Percentiles rank a stretch among this genome's conserved stretches.
phyloP scores from a whole-genome alignment of 148 eudicot species.

The Arbutus unedo region DNA sequence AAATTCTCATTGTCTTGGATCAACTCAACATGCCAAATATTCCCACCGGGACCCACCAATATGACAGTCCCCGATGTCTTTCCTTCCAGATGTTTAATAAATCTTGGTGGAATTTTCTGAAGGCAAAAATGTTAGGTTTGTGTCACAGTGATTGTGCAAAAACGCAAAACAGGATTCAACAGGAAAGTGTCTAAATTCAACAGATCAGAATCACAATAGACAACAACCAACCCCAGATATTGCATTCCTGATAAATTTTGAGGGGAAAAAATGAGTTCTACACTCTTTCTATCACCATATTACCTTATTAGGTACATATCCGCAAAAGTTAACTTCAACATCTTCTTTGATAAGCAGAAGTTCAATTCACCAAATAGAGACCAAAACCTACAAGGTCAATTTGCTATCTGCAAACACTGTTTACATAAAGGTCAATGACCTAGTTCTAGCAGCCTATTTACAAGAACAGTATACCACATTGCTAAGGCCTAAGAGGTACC shows the following conservation, averaged over 20 bases:
- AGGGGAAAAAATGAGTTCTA: neutral
- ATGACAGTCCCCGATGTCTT: conserved; percentile 42
- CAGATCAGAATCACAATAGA: neutral
- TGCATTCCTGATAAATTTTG: neutral
- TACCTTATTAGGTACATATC: neutral
- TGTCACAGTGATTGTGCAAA: neutral
- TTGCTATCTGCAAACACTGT: neutral
- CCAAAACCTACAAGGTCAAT: neutral
- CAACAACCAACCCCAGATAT: neutral
- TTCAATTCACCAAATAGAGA: neutral
- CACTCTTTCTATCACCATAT: neutral
- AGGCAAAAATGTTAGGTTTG: conserved; percentile 5
- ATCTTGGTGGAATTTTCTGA: conserved; percentile 74
- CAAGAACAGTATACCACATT: neutral
- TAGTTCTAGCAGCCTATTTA: neutral
- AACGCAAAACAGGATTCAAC: neutral
- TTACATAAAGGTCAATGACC: neutral
- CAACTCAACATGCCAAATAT: conserved; percentile 61
- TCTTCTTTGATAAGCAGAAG: neutral
- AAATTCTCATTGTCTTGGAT: conserved; percentile 43
- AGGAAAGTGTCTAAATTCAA: neutral
- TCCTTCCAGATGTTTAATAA: conserved; percentile 53
- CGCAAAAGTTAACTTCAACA: neutral
- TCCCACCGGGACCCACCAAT: conserved; percentile 82
- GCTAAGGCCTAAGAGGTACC: neutral